A percentile compares a stretch with the other conserved stretches of the same genome.
Conservation (phyloP, 352 stramenopile genomes). For the Globisporangium sylvaticum region DNA sequence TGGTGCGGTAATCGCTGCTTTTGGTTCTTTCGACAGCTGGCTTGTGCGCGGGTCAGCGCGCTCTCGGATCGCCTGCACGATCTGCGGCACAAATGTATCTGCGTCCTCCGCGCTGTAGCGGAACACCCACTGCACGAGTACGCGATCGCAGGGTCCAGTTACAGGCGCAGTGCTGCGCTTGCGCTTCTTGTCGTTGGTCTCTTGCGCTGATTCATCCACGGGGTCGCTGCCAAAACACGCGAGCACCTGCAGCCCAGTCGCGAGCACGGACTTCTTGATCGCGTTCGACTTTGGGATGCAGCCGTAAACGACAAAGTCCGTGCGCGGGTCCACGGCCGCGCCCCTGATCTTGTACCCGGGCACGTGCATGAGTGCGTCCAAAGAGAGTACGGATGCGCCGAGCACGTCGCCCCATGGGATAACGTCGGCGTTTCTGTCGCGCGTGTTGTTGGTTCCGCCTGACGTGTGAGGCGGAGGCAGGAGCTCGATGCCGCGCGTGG, state of each 20-base stretch:
- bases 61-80: constrained; percentile 41
- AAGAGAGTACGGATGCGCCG: constrained; percentile 6
- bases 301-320: constrained; percentile 15
- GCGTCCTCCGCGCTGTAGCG: constrained; percentile 29
- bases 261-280: constrained; percentile 13
- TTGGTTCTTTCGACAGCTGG: neutral
- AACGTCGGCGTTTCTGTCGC: constrained; percentile 6
- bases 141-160: constrained; percentile 11
- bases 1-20: neutral
- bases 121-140: constrained; percentile 52
- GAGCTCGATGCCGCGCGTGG: constrained; percentile 12
- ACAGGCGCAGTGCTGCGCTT: constrained; percentile 5
- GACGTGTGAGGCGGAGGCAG: neutral
- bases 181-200: constrained; percentile 11
- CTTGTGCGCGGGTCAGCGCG: constrained; percentile 32
- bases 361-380: constrained; percentile 5
- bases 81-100: constrained; percentile 25
- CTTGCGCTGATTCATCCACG: neutral
- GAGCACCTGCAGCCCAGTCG: constrained; percentile 11
- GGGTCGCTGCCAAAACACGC: constrained; percentile 4
- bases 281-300: constrained; percentile 15
- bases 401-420: constrained; percentile 15
- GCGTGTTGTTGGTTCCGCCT: neutral
- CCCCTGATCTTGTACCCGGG: constrained; percentile 7
- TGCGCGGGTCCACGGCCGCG: neutral